Evolutionary conservation across 2,329 filamentous ascomycete genomes (phyloP).

Genomic region (Gliomastix tumulicola): DNA sequence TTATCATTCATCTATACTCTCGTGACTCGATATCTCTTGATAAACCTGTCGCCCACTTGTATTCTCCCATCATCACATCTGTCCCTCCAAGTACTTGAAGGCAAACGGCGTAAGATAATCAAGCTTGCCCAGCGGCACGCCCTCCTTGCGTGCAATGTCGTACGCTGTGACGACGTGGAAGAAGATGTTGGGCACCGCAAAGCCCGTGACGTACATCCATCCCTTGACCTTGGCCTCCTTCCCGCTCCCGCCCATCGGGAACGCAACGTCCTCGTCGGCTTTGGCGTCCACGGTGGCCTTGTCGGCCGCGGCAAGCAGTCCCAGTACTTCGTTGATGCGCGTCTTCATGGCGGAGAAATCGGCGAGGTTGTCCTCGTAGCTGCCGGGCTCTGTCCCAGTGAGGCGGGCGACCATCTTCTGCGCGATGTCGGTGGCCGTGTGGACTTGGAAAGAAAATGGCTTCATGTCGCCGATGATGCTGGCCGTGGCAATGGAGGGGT

Average conservation of each 20-base stretch:
- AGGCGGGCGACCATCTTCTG: constrained; percentile 24
- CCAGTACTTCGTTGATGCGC: constrained; percentile 21
- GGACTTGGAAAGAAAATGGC: constrained; percentile 36
- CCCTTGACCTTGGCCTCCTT: constrained; percentile 10
- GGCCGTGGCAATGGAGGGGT: too few relatives aligned
- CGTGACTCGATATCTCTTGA: too few relatives aligned
- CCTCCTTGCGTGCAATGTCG: constrained; percentile 51
- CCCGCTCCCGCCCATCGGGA: constrained; percentile 20
- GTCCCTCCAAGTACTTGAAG: too few relatives aligned
- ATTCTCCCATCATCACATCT: too few relatives aligned
- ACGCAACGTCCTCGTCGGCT: constrained; percentile 14
- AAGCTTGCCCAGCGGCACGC: constrained; percentile 53
- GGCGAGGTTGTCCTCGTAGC: constrained; percentile 14
- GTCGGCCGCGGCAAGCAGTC: constrained; percentile 22
- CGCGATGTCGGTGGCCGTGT: constrained; percentile 17
- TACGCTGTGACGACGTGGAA: constrained; percentile 58
- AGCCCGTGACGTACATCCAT: constrained; percentile 36
- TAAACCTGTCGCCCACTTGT: too few relatives aligned
- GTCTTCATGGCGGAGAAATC: constrained; percentile 24
- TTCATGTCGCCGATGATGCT: too few relatives aligned
- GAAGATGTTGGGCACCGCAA: constrained; percentile 52
- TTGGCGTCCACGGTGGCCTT: constrained; percentile 21
- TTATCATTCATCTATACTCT: too few relatives aligned
- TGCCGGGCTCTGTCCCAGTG: constrained; percentile 15
- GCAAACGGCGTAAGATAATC: constrained; percentile 41